Conservation (phyloP, 2,329 filamentous ascomycete species). For the Gliomastix tumulicola region DNA sequence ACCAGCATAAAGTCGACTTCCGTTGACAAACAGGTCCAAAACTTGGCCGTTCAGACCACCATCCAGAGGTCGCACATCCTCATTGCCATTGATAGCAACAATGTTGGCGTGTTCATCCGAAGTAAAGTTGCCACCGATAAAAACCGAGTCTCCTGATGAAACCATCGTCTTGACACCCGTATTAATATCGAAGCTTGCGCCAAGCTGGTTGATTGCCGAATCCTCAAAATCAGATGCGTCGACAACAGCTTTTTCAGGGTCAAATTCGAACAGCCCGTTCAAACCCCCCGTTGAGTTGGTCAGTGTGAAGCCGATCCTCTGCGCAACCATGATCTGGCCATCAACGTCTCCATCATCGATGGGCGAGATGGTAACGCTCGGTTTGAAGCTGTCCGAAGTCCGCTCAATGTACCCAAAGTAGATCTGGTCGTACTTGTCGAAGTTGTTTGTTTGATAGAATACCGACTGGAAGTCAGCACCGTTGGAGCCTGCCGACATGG, state of each 20-base stretch:
- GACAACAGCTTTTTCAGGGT: constrained; percentile 49
- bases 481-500: constrained; percentile 48
- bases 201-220: constrained; percentile 72
- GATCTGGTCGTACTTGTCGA: constrained; percentile 92
- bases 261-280: constrained; percentile 86
- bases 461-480: constrained; percentile 47
- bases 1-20: constrained; percentile 67
- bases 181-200: constrained; percentile 57
- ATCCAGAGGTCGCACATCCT: constrained; percentile 53
- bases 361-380: constrained; percentile 72
- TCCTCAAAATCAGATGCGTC: constrained; percentile 56
- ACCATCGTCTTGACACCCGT: constrained; percentile 68
- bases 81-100: constrained; percentile 61
- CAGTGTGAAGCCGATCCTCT: constrained; percentile 72
- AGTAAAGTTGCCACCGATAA: constrained; percentile 80
- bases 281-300: constrained; percentile 70
- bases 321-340: constrained; percentile 76
- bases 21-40: constrained; percentile 61
- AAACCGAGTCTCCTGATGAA: constrained; percentile 57
- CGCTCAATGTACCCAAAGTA: constrained; percentile 82
- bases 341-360: constrained; percentile 53
- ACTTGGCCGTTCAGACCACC: constrained; percentile 78
- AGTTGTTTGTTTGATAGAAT: constrained; percentile 87
- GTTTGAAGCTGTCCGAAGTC: constrained; percentile 64
- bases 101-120: constrained; percentile 65